Percentiles rank a stretch among this genome's conserved stretches.
These are phyloP conservation scores for Lachnellula subtilissima DNA, from an alignment of 2,329 filamentous ascomycete genomes.

Conservation along the genomic window DNA sequence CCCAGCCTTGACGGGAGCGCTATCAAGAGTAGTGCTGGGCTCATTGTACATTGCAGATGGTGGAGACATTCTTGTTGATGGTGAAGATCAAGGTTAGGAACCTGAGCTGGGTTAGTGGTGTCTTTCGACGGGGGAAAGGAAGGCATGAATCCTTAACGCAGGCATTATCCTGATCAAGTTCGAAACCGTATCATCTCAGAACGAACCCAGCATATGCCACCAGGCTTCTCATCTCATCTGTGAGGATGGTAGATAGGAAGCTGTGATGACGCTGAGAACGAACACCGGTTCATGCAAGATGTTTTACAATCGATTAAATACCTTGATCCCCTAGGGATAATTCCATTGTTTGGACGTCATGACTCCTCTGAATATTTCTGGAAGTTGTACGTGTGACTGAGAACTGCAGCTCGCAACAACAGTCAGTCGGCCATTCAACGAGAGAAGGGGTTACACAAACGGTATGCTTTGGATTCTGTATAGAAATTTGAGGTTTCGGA, in stretches of 20 bases:
- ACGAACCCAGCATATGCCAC: conserved; percentile 34
- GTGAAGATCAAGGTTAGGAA: conserved; percentile 31
- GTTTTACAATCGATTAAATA: conserved; percentile 37
- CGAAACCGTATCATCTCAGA: conserved; percentile 85
- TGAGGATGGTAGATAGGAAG: conserved; percentile 27
- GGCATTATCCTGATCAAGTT: conserved; percentile 99
- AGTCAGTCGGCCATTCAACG: neutral
- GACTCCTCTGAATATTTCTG: conserved; percentile 17
- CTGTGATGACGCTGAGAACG: conserved; percentile 36
- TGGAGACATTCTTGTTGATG: conserved; percentile 64
- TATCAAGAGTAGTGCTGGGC: conserved; percentile 27
- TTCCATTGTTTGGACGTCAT: conserved; percentile 30
- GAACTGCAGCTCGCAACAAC: neutral
- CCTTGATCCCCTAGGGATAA: conserved; percentile 33
- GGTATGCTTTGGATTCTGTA: neutral
- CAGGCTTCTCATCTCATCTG: conserved; percentile 27
- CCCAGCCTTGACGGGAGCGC: conserved; percentile 36
- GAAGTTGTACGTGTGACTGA: conserved; percentile 22
- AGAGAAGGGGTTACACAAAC: neutral
- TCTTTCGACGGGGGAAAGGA: conserved; percentile 40
- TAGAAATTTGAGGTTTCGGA: neutral
- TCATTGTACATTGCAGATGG: conserved; percentile 61
- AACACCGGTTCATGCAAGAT: conserved; percentile 63
- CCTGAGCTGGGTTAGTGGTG: conserved; percentile 39
- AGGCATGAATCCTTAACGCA: conserved; percentile 97